Conservation (phyloP, 2,329 filamentous ascomycete species). For the Cladosporium sp. region DNA sequence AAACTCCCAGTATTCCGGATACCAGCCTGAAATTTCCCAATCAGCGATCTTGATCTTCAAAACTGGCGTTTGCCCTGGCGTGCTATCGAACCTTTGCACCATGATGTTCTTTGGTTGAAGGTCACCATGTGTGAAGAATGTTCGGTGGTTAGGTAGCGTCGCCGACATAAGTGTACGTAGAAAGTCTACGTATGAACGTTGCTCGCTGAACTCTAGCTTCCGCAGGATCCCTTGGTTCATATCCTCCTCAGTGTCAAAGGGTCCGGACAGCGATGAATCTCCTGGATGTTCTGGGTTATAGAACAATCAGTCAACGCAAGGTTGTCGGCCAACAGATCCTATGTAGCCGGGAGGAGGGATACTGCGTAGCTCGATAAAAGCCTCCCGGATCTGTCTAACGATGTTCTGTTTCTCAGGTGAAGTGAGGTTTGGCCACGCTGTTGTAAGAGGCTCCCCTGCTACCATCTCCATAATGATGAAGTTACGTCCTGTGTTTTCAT, state of each 20-base stretch:
- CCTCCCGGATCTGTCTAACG: constrained; percentile 12
- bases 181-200: constrained; percentile 5
- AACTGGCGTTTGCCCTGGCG: background rate
- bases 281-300: background rate
- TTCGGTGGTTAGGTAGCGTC: constrained; percentile 11
- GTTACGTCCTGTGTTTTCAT: constrained; percentile 1
- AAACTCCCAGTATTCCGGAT: constrained; percentile 21
- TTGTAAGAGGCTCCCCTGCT: constrained; percentile 14
- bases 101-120: constrained; percentile 19
- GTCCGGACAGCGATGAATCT: constrained; percentile 11
- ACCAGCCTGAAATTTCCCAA: constrained; percentile 20
- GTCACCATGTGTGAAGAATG: constrained; percentile 19
- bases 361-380: constrained; percentile 13
- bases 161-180: constrained; percentile 7
- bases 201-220: background rate
- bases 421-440: constrained; percentile 12
- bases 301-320: constrained; percentile 13
- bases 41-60: constrained; percentile 17
- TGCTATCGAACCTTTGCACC: constrained; percentile 10
- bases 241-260: constrained; percentile 16
- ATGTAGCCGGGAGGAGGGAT: constrained; percentile 14
- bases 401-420: constrained; percentile 14
- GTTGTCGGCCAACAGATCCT: constrained; percentile 9
- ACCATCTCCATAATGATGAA: constrained; percentile 21
- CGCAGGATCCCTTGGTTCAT: constrained; percentile 16